Conservation (phyloP, 2,329 filamentous ascomycete species). For the Chlorencoelia australis region DNA sequence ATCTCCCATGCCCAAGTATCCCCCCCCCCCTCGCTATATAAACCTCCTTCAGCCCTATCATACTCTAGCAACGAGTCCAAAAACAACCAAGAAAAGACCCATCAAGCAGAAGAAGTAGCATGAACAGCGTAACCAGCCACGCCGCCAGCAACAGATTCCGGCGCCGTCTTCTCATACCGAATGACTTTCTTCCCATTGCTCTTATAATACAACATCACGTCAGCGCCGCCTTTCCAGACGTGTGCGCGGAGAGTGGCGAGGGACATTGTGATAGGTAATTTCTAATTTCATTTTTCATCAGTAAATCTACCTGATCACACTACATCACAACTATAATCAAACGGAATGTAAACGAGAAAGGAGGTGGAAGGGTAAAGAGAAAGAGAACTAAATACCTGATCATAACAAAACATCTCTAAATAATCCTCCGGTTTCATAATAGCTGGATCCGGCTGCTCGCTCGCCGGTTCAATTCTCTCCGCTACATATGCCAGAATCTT, state of each 20-base stretch:
- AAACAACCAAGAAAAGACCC: neutral
- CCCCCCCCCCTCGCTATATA: neutral
- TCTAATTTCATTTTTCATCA: constrained; percentile 12
- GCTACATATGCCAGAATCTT: constrained; percentile 91
- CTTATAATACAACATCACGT: constrained; percentile 85
- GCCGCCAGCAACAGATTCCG: neutral
- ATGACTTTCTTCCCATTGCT: constrained; percentile 58
- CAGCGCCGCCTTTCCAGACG: constrained; percentile 90
- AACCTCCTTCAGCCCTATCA: neutral
- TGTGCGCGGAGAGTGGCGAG: constrained; percentile 87
- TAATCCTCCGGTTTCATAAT: constrained; percentile 79
- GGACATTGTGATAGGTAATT: constrained; percentile 72
- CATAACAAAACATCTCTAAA: constrained; percentile 88
- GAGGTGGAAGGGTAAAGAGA: constrained; percentile 1
- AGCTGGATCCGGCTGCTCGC: constrained; percentile 47
- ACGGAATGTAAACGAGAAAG: neutral
- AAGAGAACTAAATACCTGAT: constrained; percentile 54
- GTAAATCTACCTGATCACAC: too few relatives aligned
- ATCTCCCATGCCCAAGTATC: too few relatives aligned
- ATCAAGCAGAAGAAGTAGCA: neutral
- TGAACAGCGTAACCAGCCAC: too few relatives aligned
- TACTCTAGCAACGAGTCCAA: neutral
- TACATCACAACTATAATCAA: neutral
- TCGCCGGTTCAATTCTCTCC: constrained; percentile 73
- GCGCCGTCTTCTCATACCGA: constrained; percentile 9